phyloP scores from a whole-genome alignment of 495 filamentous ascomycete genomes.

The Haplographium delicatum region DNA sequence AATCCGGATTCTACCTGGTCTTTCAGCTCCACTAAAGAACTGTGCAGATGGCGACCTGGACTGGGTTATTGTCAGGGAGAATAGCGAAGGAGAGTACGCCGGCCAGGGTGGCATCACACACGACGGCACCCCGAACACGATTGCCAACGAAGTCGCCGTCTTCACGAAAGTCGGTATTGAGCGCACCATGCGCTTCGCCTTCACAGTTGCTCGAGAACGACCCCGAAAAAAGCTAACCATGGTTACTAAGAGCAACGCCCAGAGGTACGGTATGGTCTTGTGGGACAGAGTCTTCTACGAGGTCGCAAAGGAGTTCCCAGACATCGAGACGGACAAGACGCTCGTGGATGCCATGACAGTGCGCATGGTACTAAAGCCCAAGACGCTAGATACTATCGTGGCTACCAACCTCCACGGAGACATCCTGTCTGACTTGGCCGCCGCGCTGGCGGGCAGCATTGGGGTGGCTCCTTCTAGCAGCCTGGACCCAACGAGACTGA shows the following conservation, averaged over 20 bases:
- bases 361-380: constrained; percentile 48
- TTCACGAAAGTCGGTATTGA: constrained; percentile 49
- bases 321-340: constrained; percentile 51
- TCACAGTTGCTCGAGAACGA: constrained; percentile 41
- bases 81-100: constrained; percentile 52
- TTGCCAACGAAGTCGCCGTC: constrained; percentile 48
- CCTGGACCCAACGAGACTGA: constrained; percentile 56
- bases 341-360: constrained; percentile 55
- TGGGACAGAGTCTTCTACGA: constrained; percentile 48
- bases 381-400: constrained; percentile 50
- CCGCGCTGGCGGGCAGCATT: constrained; percentile 76
- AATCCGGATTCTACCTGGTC: constrained; percentile 43
- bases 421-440: constrained; percentile 60
- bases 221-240: constrained; percentile 47
- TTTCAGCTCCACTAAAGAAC: constrained; percentile 41
- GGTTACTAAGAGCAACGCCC: constrained; percentile 52
- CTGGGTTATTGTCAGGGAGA: constrained; percentile 53
- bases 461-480: constrained; percentile 72
- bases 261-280: constrained; percentile 53
- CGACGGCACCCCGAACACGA: constrained; percentile 43
- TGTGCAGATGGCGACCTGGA: constrained; percentile 37
- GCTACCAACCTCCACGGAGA: constrained; percentile 53
- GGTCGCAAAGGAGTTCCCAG: constrained; percentile 41
- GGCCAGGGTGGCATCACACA: constrained; percentile 52
- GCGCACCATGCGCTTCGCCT: constrained; percentile 51